Conservation (phyloP, 2,329 filamentous ascomycete genomes). For the Gaeumannomyces sp. region DNA sequence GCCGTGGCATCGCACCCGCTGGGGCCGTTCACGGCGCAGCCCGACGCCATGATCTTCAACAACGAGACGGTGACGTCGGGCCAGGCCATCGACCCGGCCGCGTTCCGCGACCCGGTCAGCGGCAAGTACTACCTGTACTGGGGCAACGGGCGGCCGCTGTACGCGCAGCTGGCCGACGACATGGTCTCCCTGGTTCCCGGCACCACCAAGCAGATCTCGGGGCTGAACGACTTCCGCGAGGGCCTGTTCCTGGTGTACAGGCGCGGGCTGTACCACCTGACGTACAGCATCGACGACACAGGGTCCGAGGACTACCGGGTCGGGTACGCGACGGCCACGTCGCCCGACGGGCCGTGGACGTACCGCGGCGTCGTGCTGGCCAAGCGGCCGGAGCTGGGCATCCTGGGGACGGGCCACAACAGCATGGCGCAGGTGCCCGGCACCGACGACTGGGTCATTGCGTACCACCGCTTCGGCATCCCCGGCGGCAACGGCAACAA, state of each 20-base stretch:
- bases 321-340: constrained; percentile 36
- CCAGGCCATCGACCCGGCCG: constrained; percentile 54
- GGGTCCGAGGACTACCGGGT: constrained; percentile 38
- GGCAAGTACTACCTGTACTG: constrained; percentile 58
- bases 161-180: constrained; percentile 37
- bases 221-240: constrained; percentile 37
- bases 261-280: constrained; percentile 38
- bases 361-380: constrained; percentile 38
- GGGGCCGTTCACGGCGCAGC: constrained; percentile 52
- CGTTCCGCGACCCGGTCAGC: constrained; percentile 52
- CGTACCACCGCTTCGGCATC: constrained; percentile 41
- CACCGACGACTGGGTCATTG: constrained; percentile 44
- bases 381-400: constrained; percentile 33
- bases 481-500: constrained; percentile 37
- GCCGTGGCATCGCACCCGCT: constrained; percentile 50
- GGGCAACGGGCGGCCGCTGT: constrained; percentile 39
- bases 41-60: constrained; percentile 47
- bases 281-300: constrained; percentile 42
- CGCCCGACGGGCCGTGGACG: constrained; percentile 34
- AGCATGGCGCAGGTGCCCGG: constrained; percentile 39
- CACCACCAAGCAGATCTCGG: constrained; percentile 27
- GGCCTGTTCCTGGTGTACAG: constrained; percentile 37
- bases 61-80: constrained; percentile 33
- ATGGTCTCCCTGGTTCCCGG: constrained; percentile 37
- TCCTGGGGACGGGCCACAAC: constrained; percentile 40